These are phyloP conservation scores for Zangia roseola DNA, from an alignment of 768 basidiomycete species.

Conservation along the genomic window DNA sequence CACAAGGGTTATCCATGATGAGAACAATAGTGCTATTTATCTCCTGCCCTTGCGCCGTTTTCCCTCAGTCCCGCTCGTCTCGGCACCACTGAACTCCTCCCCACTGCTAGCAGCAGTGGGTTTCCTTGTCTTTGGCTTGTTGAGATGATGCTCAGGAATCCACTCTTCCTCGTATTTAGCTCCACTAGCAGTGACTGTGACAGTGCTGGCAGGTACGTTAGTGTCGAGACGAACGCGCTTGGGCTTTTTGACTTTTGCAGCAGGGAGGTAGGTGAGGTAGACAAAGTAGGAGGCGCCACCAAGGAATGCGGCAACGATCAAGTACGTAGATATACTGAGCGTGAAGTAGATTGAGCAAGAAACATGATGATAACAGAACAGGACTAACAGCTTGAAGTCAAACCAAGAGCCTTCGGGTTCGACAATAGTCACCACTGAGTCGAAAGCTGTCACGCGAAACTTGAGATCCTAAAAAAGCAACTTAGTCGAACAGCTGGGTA, in stretches of 20 bases:
- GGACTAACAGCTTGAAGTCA: conserved; percentile 74
- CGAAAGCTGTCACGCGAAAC: conserved; percentile 67
- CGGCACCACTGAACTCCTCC: conserved; percentile 65
- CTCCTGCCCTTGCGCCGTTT: conserved; percentile 49
- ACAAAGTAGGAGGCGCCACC: conserved; percentile 63
- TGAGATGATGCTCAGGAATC: conserved; percentile 89
- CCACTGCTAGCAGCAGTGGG: conserved; percentile 53
- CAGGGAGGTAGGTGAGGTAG: conserved; percentile 65
- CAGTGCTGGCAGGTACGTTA: conserved; percentile 54
- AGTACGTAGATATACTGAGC: conserved; percentile 63
- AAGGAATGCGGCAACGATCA: conserved; percentile 62
- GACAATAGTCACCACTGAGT: conserved; percentile 74
- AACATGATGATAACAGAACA: not conserved
- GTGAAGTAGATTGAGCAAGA: conserved; percentile 2
- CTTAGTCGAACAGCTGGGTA: not conserved
- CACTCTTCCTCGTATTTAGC: conserved; percentile 84
- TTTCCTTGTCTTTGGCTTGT: conserved; percentile 56
- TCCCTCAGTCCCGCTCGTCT: conserved; percentile 60
- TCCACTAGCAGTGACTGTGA: conserved; percentile 58
- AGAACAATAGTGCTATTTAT: conserved; percentile 25
- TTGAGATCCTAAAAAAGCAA: conserved; percentile 44
- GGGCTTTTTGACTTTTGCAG: conserved; percentile 52
- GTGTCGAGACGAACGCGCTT: conserved; percentile 43
- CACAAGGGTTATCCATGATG: not conserved
- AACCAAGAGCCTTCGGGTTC: conserved; percentile 77